Conservation (phyloP, 2,329 filamentous ascomycete species). For the Allantophomopsis cytisporea region DNA sequence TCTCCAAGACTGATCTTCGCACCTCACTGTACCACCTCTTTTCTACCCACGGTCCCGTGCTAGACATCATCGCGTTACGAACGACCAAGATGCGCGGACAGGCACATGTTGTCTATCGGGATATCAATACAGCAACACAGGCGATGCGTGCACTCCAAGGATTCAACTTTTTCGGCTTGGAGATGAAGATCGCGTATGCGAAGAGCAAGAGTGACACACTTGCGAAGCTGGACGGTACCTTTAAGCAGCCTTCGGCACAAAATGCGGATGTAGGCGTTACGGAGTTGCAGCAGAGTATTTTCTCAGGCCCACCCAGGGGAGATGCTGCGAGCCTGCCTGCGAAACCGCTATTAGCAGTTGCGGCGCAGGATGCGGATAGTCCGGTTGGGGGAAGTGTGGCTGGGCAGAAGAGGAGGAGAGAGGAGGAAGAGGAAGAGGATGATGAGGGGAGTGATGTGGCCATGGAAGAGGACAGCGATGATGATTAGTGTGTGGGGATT, state of each 20-base stretch:
- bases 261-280: slow-evolving; percentile 49
- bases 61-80: slow-evolving; percentile 84
- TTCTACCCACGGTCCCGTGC: slow-evolving; percentile 80
- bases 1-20: slow-evolving; percentile 78
- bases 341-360: slow-evolving; percentile 18
- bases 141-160: slow-evolving; percentile 84
- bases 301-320: slow-evolving; percentile 45
- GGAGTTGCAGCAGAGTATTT: slow-evolving; percentile 68
- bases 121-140: slow-evolving; percentile 83
- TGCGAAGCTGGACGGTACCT: slow-evolving; percentile 84
- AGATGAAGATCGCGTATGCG: slow-evolving; percentile 82
- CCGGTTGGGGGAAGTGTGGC: slow-evolving; percentile 38
- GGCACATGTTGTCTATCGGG: slow-evolving; percentile 82
- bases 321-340: slow-evolving; percentile 23
- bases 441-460: slow-evolving; percentile 51
- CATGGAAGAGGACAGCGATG: slow-evolving; percentile 60
- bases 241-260: slow-evolving; percentile 50
- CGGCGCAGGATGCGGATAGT: slow-evolving; percentile 31
- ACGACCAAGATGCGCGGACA: slow-evolving; percentile 91
- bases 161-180: slow-evolving; percentile 70
- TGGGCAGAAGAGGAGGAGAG: slow-evolving; percentile 53
- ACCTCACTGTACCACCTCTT: slow-evolving; percentile 87
- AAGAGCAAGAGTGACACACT: slow-evolving; percentile 82
- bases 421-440: slow-evolving; percentile 48
- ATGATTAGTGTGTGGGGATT: slow-evolving; percentile 35